Conservation (phyloP, 371 early-diverging fungal genomes). For the Apophysomyces sp. region DNA sequence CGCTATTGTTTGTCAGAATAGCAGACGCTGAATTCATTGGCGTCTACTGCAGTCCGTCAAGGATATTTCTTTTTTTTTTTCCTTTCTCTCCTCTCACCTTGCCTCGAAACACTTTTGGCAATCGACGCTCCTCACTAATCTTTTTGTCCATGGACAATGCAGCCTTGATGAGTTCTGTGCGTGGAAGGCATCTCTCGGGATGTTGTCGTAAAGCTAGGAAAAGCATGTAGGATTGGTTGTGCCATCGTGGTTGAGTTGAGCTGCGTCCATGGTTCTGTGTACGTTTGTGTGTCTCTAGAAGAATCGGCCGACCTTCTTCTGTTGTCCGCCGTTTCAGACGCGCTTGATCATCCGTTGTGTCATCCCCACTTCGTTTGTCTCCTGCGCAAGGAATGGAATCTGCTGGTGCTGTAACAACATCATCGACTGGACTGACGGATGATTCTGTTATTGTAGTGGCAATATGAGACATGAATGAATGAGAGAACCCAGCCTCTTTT, state of each 20-base stretch:
- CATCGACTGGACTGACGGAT: not conserved
- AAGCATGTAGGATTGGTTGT: constrained; percentile 81
- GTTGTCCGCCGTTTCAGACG: not conserved
- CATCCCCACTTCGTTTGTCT: not conserved
- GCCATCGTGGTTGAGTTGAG: constrained; percentile 72
- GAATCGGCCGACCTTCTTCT: not conserved
- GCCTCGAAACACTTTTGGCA: constrained; percentile 79
- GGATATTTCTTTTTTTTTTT: not conserved
- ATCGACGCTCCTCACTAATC: constrained; percentile 61
- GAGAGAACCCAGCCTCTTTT: no score
- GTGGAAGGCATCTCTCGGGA: constrained; percentile 58
- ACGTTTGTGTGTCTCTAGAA: constrained; percentile 6
- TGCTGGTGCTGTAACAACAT: not conserved
- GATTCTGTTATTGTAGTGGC: not conserved
- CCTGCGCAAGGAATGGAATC: not conserved
- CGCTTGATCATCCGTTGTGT: not conserved
- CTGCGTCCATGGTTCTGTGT: constrained; percentile 13
- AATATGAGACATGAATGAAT: no score
- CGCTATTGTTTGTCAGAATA: constrained; percentile 74
- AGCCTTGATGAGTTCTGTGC: constrained; percentile 67
- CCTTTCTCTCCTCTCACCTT: constrained; percentile 53
- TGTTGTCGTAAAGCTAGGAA: constrained; percentile 65
- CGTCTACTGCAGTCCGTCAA: constrained; percentile 48
- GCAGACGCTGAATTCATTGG: constrained; percentile 82
- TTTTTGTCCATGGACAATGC: constrained; percentile 73